These are phyloP conservation scores for Carex pumila DNA, from an alignment of 176 grass and related monocot species.

Conservation along the genomic window DNA sequence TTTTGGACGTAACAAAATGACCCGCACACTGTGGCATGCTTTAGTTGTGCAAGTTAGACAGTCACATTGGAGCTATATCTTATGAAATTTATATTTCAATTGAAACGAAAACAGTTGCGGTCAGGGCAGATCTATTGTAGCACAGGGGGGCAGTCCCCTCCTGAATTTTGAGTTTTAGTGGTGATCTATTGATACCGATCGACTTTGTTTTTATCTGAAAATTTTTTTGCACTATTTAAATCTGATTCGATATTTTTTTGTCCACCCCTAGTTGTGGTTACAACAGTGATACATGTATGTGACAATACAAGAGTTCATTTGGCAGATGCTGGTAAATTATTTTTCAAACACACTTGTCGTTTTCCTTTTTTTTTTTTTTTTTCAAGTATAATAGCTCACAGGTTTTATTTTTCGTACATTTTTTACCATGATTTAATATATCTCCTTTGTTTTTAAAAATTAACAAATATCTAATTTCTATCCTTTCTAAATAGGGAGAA, in stretches of 20 bases:
- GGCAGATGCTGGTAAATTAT: not conserved
- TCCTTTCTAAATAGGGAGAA: not conserved
- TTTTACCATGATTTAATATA: not conserved
- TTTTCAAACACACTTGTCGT: not conserved
- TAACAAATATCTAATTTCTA: not conserved
- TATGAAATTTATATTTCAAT: not conserved
- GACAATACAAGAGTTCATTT: not conserved
- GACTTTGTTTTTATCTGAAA: fast-evolving
- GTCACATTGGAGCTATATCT: not conserved
- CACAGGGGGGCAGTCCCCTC: too few relatives aligned
- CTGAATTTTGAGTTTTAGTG: too few relatives aligned
- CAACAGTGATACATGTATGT: not conserved
- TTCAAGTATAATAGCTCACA: not conserved
- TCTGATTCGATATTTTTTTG: too few relatives aligned
- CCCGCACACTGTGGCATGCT: not conserved
- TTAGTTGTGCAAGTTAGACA: not conserved
- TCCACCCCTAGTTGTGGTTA: not conserved
- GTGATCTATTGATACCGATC: too few relatives aligned
- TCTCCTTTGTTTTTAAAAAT: not conserved
- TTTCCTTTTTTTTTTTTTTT: not conserved
- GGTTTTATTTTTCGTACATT: not conserved
- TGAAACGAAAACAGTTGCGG: not conserved
- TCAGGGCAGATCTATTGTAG: too few relatives aligned
- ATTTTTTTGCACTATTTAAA: too few relatives aligned
- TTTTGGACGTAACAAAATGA: not conserved